Evolutionary conservation across 177 flowering plant species (phyloP), one percentile per base, ranked within the genome.

Genomic region (Vitis hybrid): DNA sequence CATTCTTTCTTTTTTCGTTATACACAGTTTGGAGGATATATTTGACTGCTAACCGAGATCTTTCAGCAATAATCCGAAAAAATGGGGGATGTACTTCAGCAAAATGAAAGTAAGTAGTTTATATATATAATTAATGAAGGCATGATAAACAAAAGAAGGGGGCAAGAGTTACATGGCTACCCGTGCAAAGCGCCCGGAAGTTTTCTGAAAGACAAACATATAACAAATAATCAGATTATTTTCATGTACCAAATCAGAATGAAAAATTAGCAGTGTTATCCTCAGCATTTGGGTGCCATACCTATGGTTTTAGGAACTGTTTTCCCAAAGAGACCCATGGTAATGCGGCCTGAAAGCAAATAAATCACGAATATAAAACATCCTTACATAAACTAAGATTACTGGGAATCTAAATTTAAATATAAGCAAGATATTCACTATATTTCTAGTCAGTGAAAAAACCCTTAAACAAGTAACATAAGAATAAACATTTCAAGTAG

Each of bases 131-230:
- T 39, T 39, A 39, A 39, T 39, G 7, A 39, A 39, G 0, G 45
- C 45, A 39, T 39, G 8, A 39, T 39, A 39, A 39, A 7, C 9
- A 45, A 5, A 75, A 59, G 55, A 65, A 78, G 74, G 70, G 74
- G 67, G 52, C 70, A 74, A 65, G 56, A 70, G 81, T 84, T 78
- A 77, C 80, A 68, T 76, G 84, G 83, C 74, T 86, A 89, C 93
- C 93, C 64, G 93, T 88, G 88, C 93, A 89, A 62, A 89, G 91
- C 29, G 93, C 91, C 72, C 91, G 90, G 51, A 88, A 88, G 68
- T 88, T 88, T 77, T 87, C 92, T 88, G 92, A 84, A 83, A 5
- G 22, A 71, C 10, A 75, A 60, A 64, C 2, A 51, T 8, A 56
- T 19, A 53, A 16, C 2, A 29, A 55, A 76, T 29, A 10, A 70